Conservation (phyloP, 257 asterid species). For the Ehretia macrophylla region DNA sequence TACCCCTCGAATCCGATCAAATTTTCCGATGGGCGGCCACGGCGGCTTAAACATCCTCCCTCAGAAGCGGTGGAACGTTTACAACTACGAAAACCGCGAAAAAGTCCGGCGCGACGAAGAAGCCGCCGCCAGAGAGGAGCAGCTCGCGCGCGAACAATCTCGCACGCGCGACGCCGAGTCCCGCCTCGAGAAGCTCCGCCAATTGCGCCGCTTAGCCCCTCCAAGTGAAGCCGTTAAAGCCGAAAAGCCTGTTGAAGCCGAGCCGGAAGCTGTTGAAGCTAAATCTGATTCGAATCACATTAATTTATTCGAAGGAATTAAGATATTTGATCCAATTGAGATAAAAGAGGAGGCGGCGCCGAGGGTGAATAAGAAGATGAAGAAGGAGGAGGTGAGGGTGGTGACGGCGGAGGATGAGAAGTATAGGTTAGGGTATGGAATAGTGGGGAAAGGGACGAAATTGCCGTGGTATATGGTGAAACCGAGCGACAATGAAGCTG, state of each 20-base stretch:
- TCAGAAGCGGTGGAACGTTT: conserved; percentile 95
- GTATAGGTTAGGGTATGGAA: conserved; percentile 80
- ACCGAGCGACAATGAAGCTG: conserved; percentile 18
- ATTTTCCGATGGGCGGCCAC: conserved; percentile 77
- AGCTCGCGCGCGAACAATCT: conserved; percentile 74
- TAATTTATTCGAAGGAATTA: conserved; percentile 78
- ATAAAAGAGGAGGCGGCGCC: conserved; percentile 35
- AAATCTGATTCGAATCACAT: conserved; percentile 64
- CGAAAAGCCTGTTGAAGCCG: conserved; percentile 9
- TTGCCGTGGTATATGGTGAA: conserved; percentile 96
- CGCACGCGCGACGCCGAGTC: conserved; percentile 63
- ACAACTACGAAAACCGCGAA: conserved; percentile 91
- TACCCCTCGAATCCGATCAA: not conserved
- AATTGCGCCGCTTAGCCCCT: conserved; percentile 62
- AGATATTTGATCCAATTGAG: conserved; percentile 68
- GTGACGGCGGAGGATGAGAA: conserved; percentile 90
- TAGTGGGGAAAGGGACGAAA: conserved; percentile 87
- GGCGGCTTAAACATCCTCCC: conserved; percentile 97
- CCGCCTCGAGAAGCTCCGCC: conserved; percentile 80
- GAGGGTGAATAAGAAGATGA: conserved; percentile 46
- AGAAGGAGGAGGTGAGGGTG: conserved; percentile 58
- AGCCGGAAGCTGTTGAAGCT: conserved; percentile 3
- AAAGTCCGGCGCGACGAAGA: conserved; percentile 85
- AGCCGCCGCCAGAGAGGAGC: conserved; percentile 94
- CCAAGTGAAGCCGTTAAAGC: not conserved